Base-by-base conservation (phyloP, 495 filamentous ascomycete genomes). In the Copromyces sp. region DNA sequence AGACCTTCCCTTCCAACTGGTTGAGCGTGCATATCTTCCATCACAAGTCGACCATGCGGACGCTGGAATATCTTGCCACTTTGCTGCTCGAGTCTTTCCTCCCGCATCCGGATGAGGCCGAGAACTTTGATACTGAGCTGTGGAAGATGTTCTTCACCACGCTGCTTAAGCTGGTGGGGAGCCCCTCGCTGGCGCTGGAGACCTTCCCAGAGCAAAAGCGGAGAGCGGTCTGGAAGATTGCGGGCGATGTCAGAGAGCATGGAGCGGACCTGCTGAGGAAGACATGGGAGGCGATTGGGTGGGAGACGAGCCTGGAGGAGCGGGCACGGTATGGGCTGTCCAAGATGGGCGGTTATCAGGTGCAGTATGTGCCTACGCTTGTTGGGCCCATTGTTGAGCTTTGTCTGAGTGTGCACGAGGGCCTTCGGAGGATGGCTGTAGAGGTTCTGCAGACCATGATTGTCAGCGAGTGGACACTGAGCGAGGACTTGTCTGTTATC, bases 151-250 rank as follows among this genome's bases (percentile, higher is more conserved):
- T 97, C 82, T 97, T 99, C 80, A 91, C 88, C 14, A 94, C 93
- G 0, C 82, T 99, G 65, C 86, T 99, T 41, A 93, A 91, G 77
- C 91, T 98, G 4, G 93, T 98, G 9, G 92, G 92, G 1, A 97
- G 93, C 75, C 88, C 94, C 59, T 92, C 91, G 8, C 85, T 99
- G 12, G 94, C 95, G 16, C 87, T 99, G 35, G 95, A 99, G 78
- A 98, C 94, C 0, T 98, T 98, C 79, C 93, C 96, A 0, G 96
- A 98, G 81, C 95, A 99, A 82, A 98, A 98, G 80, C 85, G 96
- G 45, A 84, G 95, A 37, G 94, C 95, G 4, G 94, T 98, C 16
- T 98, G 96, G 95, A 98, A 98, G 84, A 97, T 99, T 77, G 96
- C 94, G 38, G 96, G 95, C 29, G 95, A 99, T 85, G 93, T 99